Base-by-base conservation (phyloP, 352 stramenopile genomes). In the Phytophthora meadii region DNA sequence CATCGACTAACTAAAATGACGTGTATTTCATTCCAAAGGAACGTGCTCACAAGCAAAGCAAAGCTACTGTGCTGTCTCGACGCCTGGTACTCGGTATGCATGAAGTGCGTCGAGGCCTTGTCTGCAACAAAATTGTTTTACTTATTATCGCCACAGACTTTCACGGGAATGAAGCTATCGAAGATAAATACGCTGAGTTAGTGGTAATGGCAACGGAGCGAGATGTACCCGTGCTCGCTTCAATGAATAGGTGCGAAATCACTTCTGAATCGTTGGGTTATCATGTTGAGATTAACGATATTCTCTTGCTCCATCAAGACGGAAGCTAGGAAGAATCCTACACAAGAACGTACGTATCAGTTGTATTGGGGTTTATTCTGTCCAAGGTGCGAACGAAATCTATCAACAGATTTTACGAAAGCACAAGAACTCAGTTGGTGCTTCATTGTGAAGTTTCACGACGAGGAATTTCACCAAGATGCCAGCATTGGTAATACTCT, bases 311-410 rank as follows among this genome's bases (percentile, higher is more conserved):
- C 10, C 5, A 9, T 2, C 28, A 34, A 98, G 97, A 65, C 70
- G 93, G 24, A 94, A 91, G 55, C 64, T 99, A 0, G 96, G 96
- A 0, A 96, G 93, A 57, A 82, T 92, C 1, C 40, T 99, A 9
- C 88, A 91, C 17, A 99, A 99, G 63, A 90, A 70, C 11, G 92
- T 98, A 15, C 96, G 97, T 39, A 86, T 99, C 25, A 97, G 92
- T 59, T 97, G 96, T 37, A 84, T 99, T 14, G 97, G 93, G 10
- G 78, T 99, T 2, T 98, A 98, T 80, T 98, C 92, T 36, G 81
- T 95, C 14, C 93, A 99, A 50, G 97, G 97, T n/a, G 97, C 94
- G 1, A 88, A 98, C 60, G 91, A 98, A 10, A 62, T 95, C n/a
- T 96, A 80, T 51, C 66, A 75, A 22, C 53, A 84, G 10, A 75